Base-by-base conservation (phyloP, 2,329 filamentous ascomycete species). In the Beauveria scarabaeidicola region DNA sequence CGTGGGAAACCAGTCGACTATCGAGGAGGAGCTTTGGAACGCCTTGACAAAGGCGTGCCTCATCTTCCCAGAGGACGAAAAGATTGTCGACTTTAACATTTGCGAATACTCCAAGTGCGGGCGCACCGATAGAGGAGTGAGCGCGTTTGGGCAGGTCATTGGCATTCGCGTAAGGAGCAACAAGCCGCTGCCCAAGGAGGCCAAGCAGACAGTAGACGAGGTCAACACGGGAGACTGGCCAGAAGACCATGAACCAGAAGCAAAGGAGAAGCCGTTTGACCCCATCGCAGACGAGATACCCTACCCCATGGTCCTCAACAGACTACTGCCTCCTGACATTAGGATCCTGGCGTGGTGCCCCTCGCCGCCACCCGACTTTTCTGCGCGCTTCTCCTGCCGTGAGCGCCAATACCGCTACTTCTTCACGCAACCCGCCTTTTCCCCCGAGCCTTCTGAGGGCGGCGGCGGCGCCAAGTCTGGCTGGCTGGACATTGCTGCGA, bases 31-130 rank as follows among this genome's bases (percentile, higher is more conserved):
- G 73, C 71, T 99, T 52, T 99, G 91, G 90, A 92, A 92, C 74
- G 94, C 92, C 0, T 76, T 99, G 64, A 85, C 87, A 59, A 93
- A 89, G 73, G 84, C 89, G 5, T 84, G 88, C 57, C 78, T 99
- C 62, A 95, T 99, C 61, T 88, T 88, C 63, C 89, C 91, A 17
- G 76, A 81, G 61, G 78, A 79, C 65, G 78, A 78, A 19, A 78
- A 83, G 10, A 75, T 81, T 57, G 78, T 97, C 27, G 87, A 90
- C 72, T 96, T 91, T 81, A 85, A 89, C 38, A 86, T 87, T 8
- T 92, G 86, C 72, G 89, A 96, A 62, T 99, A 97, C 73, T 91
- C 89, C 40, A 99, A 99, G 73, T 97, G 93, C 69, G 94, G 94
- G 2, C 81, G 94, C 63, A 99, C 94, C 19, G 94, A 99, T 71